These are phyloP conservation scores for Macrotyloma uniflorum DNA, from an alignment of 306 rosid species.

Conservation along the genomic window DNA sequence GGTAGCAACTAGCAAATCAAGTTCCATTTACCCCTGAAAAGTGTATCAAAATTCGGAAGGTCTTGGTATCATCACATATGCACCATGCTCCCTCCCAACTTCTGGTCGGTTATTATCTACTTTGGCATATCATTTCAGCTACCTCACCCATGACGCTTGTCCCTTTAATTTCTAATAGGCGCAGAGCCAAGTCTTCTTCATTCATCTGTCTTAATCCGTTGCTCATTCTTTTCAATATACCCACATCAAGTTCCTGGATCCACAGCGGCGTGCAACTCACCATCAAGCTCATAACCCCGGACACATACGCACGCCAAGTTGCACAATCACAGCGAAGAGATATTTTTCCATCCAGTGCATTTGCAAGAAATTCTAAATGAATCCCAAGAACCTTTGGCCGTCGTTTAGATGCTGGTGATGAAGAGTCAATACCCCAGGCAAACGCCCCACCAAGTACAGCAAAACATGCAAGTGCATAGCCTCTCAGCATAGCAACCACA, in stretches of 20 bases:
- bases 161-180: slow-evolving; percentile 70
- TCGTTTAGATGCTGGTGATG: slow-evolving; percentile 69
- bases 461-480: slow-evolving; percentile 90
- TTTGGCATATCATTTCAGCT: slow-evolving; percentile 76
- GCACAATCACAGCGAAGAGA: slow-evolving; percentile 79
- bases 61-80: slow-evolving; percentile 6
- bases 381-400: slow-evolving; percentile 69
- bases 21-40: slow-evolving; percentile 12
- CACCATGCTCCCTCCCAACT: slow-evolving; percentile 35
- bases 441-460: slow-evolving; percentile 78
- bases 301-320: slow-evolving; percentile 84
- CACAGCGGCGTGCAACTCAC: slow-evolving; percentile 76
- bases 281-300: slow-evolving; percentile 77
- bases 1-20: slow-evolving; percentile 25
- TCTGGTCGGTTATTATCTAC: slow-evolving; percentile 40
- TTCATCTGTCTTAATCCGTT: slow-evolving; percentile 76
- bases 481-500: slow-evolving; percentile 78
- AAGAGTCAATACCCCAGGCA: slow-evolving; percentile 90
- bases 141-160: slow-evolving; percentile 83
- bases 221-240: slow-evolving; percentile 75
- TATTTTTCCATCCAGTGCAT: slow-evolving; percentile 82
- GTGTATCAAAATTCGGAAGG: slow-evolving; percentile 34
- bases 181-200: slow-evolving; percentile 86
- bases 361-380: slow-evolving; percentile 87
- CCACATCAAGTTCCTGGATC: slow-evolving; percentile 80